A percentile compares a stretch with the other conserved stretches of the same genome.
These are phyloP conservation scores for Dichomitus squalens DNA, from an alignment of 1,284 basidiomycete species.

Conservation along the genomic window DNA sequence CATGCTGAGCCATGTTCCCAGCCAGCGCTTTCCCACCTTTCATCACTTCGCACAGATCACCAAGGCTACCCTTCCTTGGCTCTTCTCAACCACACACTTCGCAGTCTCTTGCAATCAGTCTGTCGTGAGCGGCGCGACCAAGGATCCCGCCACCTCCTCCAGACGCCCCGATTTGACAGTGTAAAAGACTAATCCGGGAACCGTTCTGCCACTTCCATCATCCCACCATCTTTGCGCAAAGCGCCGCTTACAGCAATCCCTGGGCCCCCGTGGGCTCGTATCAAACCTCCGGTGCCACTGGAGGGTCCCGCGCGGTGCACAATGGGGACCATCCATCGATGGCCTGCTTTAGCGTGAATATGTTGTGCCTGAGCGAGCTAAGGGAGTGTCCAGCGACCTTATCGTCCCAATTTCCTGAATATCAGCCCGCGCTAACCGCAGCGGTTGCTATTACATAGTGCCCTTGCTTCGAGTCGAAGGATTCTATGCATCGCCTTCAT, in stretches of 20 bases:
- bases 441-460: too few relatives aligned
- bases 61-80: slow-evolving; percentile 15
- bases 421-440: too few relatives aligned
- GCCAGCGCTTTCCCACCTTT: slow-evolving; percentile 17
- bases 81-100: not conserved
- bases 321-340: too few relatives aligned
- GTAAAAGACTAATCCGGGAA: not conserved
- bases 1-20: slow-evolving; percentile 19
- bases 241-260: not conserved
- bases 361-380: too few relatives aligned
- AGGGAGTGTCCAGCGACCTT: too few relatives aligned
- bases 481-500: too few relatives aligned
- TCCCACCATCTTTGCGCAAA: not conserved
- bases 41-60: slow-evolving; percentile 21
- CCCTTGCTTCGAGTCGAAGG: too few relatives aligned
- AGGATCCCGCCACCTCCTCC: not conserved
- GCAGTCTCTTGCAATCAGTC: not conserved
- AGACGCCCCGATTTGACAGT: slow-evolving; percentile 16
- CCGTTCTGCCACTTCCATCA: not conserved
- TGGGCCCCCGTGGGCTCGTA: not conserved
- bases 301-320: not conserved
- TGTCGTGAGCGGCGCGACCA: not conserved
- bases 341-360: too few relatives aligned
- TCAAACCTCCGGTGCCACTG: slow-evolving; percentile 4
- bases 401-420: too few relatives aligned